These are phyloP conservation scores for Leishmania guyanensis DNA, from an alignment of 208 protist species.

Conservation along the genomic window DNA sequence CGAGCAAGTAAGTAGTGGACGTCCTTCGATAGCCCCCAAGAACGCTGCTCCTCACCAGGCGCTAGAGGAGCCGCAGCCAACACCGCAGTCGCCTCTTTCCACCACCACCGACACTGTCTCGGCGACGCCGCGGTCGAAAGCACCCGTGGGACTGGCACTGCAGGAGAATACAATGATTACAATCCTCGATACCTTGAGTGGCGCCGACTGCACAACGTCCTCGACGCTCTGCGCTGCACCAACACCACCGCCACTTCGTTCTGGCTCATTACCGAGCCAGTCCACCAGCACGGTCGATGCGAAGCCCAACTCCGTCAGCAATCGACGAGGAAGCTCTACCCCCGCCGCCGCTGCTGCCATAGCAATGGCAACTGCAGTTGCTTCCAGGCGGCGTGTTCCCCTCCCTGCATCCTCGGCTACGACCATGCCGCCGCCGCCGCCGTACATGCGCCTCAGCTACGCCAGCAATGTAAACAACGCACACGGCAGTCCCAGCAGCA, in stretches of 20 bases:
- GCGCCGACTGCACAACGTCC: slow-evolving; percentile 4
- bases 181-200: not conserved
- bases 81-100: slow-evolving; percentile 2
- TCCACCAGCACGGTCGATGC: not conserved
- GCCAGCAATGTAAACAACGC: not conserved
- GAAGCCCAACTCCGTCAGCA: not conserved
- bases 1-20: not conserved
- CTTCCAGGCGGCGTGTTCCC: not conserved
- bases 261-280: not conserved
- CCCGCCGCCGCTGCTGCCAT: not conserved
- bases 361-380: not conserved
- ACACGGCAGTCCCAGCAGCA: not conserved
- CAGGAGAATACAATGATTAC: not conserved
- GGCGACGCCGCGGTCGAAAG: not conserved
- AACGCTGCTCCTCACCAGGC: not conserved
- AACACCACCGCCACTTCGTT: not conserved
- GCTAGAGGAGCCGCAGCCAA: not conserved
- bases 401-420: not conserved
- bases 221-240: slow-evolving; percentile 7
- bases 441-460: slow-evolving; percentile 2
- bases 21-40: not conserved
- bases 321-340: not conserved
- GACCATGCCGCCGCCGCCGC: not conserved
- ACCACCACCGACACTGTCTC: not conserved
- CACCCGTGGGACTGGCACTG: not conserved